These are phyloP conservation scores for Annulohypoxylon bovei DNA, from an alignment of 495 filamentous ascomycete species.

Conservation along the genomic window DNA sequence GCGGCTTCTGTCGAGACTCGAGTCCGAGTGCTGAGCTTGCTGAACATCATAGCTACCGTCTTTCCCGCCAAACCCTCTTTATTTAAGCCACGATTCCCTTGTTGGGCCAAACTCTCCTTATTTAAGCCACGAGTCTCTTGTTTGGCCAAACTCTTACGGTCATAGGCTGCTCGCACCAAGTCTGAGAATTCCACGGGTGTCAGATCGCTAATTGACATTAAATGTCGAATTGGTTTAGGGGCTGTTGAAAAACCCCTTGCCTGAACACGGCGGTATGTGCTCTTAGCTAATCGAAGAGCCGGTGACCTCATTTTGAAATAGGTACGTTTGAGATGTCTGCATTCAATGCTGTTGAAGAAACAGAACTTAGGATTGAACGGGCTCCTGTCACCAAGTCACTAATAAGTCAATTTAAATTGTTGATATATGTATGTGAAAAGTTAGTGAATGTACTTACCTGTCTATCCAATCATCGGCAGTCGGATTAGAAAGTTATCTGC, in stretches of 20 bases:
- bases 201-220: constrained; percentile 90
- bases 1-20: constrained; percentile 92
- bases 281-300: constrained; percentile 22
- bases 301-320: constrained; percentile 39
- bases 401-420: background rate
- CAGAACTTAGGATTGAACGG: background rate
- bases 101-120: constrained; percentile 52
- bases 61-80: constrained; percentile 67
- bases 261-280: constrained; percentile 31
- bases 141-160: too few species aligned
- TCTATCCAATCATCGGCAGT: background rate
- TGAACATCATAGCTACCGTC: constrained; percentile 95
- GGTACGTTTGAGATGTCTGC: background rate
- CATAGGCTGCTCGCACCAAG: too few species aligned
- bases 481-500: background rate
- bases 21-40: constrained; percentile 91
- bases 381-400: background rate
- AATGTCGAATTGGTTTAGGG: constrained; percentile 67
- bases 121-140: constrained; percentile 64
- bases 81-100: constrained; percentile 63
- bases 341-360: background rate
- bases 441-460: background rate
- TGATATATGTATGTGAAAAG: background rate
- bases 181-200: constrained; percentile 78
- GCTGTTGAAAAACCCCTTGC: constrained; percentile 46